Conservation (phyloP, 2,329 filamentous ascomycete species). For the Grosmannia penicillata region DNA sequence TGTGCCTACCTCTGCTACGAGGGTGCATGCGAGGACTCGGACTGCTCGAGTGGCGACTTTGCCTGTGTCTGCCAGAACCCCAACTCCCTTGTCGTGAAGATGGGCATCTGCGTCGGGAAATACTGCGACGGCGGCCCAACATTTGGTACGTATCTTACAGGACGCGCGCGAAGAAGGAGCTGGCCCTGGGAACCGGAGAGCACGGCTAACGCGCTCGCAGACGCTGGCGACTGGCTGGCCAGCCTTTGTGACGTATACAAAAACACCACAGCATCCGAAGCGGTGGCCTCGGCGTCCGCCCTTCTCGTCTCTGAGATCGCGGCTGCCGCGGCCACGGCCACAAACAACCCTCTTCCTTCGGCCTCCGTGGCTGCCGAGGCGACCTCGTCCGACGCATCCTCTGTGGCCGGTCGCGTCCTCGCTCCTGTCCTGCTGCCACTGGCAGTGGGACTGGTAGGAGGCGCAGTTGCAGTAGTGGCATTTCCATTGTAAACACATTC, state of each 20-base stretch:
- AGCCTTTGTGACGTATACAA: constrained; percentile 7
- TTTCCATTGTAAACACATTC: background rate
- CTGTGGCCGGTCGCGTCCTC: background rate
- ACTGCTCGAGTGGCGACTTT: constrained; percentile 9
- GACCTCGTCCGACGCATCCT: background rate
- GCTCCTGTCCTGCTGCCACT: background rate
- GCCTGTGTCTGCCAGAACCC: constrained; percentile 11
- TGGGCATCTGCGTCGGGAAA: constrained; percentile 10
- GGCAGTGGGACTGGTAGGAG: background rate
- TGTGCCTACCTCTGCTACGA: constrained; percentile 10
- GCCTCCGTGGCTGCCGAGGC: background rate
- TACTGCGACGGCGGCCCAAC: constrained; percentile 7
- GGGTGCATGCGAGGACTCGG: constrained; percentile 8
- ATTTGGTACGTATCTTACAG: constrained; percentile 8
- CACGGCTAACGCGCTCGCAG: background rate
- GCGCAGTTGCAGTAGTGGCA: background rate
- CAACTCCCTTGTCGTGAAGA: constrained; percentile 11
- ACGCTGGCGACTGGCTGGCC: constrained; percentile 10
- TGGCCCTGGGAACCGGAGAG: too few species aligned
- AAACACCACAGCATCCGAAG: constrained; percentile 1
- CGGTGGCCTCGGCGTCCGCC: constrained; percentile 6
- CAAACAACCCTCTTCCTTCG: constrained; percentile 8
- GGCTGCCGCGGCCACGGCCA: constrained; percentile 8
- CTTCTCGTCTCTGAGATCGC: constrained; percentile 6
- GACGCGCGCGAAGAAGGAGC: too few species aligned